Evolutionary conservation across 768 basidiomycete species (phyloP), one percentile per base, ranked within the genome.

Genomic region (Termitomyces sp.): DNA sequence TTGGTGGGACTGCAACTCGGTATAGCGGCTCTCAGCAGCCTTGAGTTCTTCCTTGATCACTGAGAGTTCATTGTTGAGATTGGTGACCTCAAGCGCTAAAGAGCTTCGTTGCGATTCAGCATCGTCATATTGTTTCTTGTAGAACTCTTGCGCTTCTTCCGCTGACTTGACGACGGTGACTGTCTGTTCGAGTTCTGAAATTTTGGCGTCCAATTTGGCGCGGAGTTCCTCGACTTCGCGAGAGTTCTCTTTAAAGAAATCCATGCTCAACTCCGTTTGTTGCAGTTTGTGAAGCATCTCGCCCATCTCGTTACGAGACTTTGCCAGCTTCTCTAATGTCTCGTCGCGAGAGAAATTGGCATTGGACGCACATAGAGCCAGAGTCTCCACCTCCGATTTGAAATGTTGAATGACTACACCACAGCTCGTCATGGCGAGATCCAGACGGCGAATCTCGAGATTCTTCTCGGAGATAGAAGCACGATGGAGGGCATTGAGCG

Each of bases 31-130:
- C 68, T 89, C 85, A 0, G 81, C 80, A 23, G 78, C 77, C 2
- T 67, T 67, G 3, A 89, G 70, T 43, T 86, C 84, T 23, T 78
- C 70, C 57, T 82, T 82, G 7, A 76, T 79, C 30, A 61, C 62
- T 7, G 73, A 67, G 14, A 90, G 73, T 59, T 91, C 89, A 37
- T 73, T 68, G 48, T 78, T 76, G n/a, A 89, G 68, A 55, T 89
- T 87, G 3, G 78, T 75, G 35, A 86, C 70, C 64, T 87, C 84
- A 11, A 88, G 75, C n/a, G 73, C 70, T 19, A 90, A 75, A 2
- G 86, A 82, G 60, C 86, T 78, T 26, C 88, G 83, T 62, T 87
- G 80, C 0, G 85, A 80, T 63, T 87, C 86, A 41, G 81, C 70
- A 41, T 80, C 75, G 45, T 85, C 80, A 14, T 83, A 74, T 73